Evolutionary conservation across 768 basidiomycete species (phyloP), one percentile per base, ranked within the genome.

Genomic region (Tylopilus vinaceipallidus): DNA sequence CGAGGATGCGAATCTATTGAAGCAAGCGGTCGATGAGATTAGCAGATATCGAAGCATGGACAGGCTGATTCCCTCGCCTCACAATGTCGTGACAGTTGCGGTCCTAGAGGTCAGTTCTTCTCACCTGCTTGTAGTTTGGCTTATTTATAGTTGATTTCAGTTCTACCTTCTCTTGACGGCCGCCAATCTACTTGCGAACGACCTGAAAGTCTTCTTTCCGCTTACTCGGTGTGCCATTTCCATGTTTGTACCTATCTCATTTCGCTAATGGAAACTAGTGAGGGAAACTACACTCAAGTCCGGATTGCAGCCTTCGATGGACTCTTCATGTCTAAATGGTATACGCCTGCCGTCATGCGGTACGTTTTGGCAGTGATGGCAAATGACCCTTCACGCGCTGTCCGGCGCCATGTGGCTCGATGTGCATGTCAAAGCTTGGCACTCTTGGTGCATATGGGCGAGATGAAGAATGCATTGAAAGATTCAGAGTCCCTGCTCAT

Each of bases 21-120:
- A 84, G 58, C 82, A 86, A 57, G 88, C 87, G 2, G 66, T 86
- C 38, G 77, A 83, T 17, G 92, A 95, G 64, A 81, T 98, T 27
- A 90, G 93, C 60, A 81, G 95, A 37, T 95, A 95, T 71, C 84
- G 92, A 49, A 91, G 84, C 61, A 92, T 97, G 85, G 97, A 99
- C 68, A 79, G 94, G 47, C 75, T 98, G 14, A 94, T 98, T 49
- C 93, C 97, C 9, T 95, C 95, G 1, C 84, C 85, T 41, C 93
- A 95, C 59, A 99, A 99, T 63, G 83, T 91, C 29, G 88, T 98
- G 23, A 95, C 97, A 1, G 79, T 89, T 42, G 91, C 97, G 22
- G 86, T 85, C 8, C 73, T 99, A 47, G 91, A 98, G 80, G 93
- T 95, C 53, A 50, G 80, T 69, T 6, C n/a, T 26, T 38, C 32